These are phyloP conservation scores for Tripterygium wilfordii DNA, from an alignment of 177 flowering plant species.

Conservation along the genomic window DNA sequence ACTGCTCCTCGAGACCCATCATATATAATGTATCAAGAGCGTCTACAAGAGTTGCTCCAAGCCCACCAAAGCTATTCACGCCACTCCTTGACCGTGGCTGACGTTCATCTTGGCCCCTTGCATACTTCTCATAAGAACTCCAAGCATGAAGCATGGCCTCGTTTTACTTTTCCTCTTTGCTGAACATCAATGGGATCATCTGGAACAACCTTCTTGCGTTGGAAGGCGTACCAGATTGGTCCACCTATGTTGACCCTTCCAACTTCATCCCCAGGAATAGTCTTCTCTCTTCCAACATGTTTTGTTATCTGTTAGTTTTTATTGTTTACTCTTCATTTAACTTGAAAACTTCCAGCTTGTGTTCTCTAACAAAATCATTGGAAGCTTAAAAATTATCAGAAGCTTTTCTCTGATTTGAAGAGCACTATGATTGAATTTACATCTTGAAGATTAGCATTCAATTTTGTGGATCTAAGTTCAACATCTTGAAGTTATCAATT, in stretches of 20 bases:
- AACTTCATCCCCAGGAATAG: constrained; percentile 8
- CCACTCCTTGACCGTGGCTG: constrained; percentile 94
- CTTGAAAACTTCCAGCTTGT: constrained; percentile 54
- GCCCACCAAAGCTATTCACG: constrained; percentile 94
- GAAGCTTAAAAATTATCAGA: too few species aligned
- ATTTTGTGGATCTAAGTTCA: too few species aligned
- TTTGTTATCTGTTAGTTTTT: constrained; percentile 26
- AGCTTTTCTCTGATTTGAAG: too few species aligned
- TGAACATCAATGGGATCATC: constrained; percentile 63
- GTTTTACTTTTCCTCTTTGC: constrained; percentile 79
- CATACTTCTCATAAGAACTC: constrained; percentile 89
- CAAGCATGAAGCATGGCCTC: constrained; percentile 97
- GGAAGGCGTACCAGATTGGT: too few species aligned
- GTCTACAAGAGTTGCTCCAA: constrained; percentile 94
- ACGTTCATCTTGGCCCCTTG: constrained; percentile 98
- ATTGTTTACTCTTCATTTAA: constrained; percentile 48
- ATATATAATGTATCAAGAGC: constrained; percentile 95
- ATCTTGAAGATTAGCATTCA: too few species aligned
- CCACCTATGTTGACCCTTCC: constrained; percentile 1
- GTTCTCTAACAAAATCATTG: too few species aligned
- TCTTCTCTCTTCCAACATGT: constrained; percentile 42
- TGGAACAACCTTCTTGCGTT: constrained; percentile 2
- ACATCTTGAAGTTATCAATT: too few species aligned
- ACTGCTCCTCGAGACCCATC: constrained; percentile 91
- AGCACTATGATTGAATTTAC: too few species aligned